Base-by-base conservation (phyloP, 176 grass and related monocot genomes). In the Oryza glaberrima region DNA sequence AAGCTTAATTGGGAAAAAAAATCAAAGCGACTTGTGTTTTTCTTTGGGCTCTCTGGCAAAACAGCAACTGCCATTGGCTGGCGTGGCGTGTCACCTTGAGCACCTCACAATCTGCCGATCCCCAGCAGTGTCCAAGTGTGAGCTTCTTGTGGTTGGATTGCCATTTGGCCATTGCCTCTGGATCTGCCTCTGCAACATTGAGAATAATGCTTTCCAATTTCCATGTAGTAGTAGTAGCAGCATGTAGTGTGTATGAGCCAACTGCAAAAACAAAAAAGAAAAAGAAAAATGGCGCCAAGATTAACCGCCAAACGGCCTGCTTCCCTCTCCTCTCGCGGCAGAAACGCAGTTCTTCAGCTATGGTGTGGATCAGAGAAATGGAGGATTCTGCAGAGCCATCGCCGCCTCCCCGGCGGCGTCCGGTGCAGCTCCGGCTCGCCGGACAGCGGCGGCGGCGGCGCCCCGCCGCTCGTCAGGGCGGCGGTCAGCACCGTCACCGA, bases 401-500 rank as follows among this genome's bases (percentile, higher is more conserved):
- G 69, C 23, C 77, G 60, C 23, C 68, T 47, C 41, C 60, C 48
- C 64, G 6, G 46, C 64, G 10, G 46, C 14, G 16, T 77, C 82
- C 65, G 73, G 12, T 77, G 64, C 82, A 1, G 63, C 63, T 56
- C 72, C 20, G 60, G 72, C 38, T 64, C 72, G 30, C 72, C 26
- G 20, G 72, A 17, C 64, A 35, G 41, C 13, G 70, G 48, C 13
- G 76, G 12, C 0, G 73, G 41, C 45, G 46, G 47, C 47, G 40
- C 84, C 3, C 68, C 88, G 14, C 67, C 69, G 46, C 46, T 83
- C 20, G 68, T 90, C 69, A 78, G 68, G 73, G 88, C 79, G 60
- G 88, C 60, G 48, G 84, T 90, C 20, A 15, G 88, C 73, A 80
- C 84, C 46, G 70, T 90, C 77, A 98, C 96, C 0, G 93, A 98